These are phyloP conservation scores for Collariella sp. DNA, from an alignment of 495 filamentous ascomycete genomes.

Conservation along the genomic window DNA sequence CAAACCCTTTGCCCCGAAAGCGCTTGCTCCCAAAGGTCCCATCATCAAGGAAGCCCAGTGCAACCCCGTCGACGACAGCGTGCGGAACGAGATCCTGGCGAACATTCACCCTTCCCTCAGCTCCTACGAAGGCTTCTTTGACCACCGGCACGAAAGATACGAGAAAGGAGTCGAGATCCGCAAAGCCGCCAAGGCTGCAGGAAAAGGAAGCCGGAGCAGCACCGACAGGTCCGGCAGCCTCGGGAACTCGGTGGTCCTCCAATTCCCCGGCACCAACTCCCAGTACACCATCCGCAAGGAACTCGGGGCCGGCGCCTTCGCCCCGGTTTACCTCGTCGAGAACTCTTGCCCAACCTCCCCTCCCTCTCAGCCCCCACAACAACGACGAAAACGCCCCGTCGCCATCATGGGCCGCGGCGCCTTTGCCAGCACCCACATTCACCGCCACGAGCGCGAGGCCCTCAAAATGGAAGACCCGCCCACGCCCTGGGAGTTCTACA, in stretches of 20 bases:
- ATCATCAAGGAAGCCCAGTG: slow-evolving; percentile 76
- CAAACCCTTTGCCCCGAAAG: slow-evolving; percentile 16
- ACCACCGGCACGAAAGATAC: slow-evolving; percentile 49
- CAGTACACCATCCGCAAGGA: slow-evolving; percentile 76
- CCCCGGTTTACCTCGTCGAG: slow-evolving; percentile 85
- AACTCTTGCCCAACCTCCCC: slow-evolving; percentile 44
- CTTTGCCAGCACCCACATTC: slow-evolving; percentile 36
- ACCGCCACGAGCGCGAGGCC: slow-evolving; percentile 60
- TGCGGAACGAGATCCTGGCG: slow-evolving; percentile 65
- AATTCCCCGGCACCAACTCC: slow-evolving; percentile 52
- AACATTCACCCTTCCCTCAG: slow-evolving; percentile 60
- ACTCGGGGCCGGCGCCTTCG: slow-evolving; percentile 86
- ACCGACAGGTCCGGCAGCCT: slow-evolving; percentile 53
- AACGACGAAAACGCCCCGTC: slow-evolving; percentile 41
- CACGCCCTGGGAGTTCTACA: slow-evolving; percentile 90
- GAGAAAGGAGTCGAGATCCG: slow-evolving; percentile 64
- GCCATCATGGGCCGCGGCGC: slow-evolving; percentile 42
- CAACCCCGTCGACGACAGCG: slow-evolving; percentile 71
- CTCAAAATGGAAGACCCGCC: slow-evolving; percentile 87
- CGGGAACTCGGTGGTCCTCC: slow-evolving; percentile 49
- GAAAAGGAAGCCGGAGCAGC: slow-evolving; percentile 51
- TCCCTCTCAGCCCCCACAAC: slow-evolving; percentile 35
- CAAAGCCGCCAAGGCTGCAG: slow-evolving; percentile 61
- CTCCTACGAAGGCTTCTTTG: slow-evolving; percentile 69
- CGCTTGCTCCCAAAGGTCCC: slow-evolving; percentile 37